Conservation (phyloP, 202 grass and related monocot species). For the Carex arenaria region DNA sequence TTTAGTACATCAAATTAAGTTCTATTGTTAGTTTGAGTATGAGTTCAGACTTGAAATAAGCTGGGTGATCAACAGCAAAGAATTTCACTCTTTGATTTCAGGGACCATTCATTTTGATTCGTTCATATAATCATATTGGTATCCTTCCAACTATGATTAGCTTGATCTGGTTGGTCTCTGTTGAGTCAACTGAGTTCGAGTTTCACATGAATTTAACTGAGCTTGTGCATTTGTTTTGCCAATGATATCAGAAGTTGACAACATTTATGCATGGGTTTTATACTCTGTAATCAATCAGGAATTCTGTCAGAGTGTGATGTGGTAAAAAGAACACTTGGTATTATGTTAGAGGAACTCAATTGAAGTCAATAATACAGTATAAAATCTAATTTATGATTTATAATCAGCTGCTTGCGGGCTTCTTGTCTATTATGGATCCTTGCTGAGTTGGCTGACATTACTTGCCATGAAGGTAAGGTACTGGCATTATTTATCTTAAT, state of each 20-base stretch:
- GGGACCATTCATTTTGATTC: background rate
- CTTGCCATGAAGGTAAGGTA: background rate
- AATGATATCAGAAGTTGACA: background rate
- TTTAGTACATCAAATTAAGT: background rate
- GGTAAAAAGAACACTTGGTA: background rate
- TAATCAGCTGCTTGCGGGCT: background rate
- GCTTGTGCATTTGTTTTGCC: no score
- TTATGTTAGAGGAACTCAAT: background rate
- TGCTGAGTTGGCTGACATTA: background rate
- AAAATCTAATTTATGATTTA: background rate
- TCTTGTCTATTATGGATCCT: background rate
- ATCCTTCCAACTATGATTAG: background rate
- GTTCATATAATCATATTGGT: background rate
- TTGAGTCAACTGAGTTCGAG: background rate
- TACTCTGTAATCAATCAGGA: background rate
- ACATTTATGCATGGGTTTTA: background rate
- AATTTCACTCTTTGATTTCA: background rate
- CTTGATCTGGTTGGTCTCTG: background rate
- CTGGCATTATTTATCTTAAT: background rate
- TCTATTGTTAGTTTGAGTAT: background rate
- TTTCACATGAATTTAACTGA: no score
- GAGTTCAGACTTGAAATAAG: background rate
- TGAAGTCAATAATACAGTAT: background rate
- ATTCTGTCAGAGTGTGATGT: background rate
- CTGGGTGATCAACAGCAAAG: no score